These are phyloP conservation scores for Aspergillus sp. DNA, from an alignment of 2,329 filamentous ascomycete species.

Conservation along the genomic window DNA sequence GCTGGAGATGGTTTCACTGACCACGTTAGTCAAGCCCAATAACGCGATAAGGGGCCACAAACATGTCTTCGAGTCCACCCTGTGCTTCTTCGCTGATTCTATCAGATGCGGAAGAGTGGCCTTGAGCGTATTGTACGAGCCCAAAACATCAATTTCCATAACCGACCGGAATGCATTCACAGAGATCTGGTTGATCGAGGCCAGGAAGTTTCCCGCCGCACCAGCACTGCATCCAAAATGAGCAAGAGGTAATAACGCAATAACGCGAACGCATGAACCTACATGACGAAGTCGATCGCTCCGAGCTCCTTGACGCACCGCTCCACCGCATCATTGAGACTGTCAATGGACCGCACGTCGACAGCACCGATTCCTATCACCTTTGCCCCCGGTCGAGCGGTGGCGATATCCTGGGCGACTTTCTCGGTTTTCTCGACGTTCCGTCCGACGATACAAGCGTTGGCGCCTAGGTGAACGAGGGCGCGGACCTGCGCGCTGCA, in stretches of 20 bases:
- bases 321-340: slow-evolving; percentile 74
- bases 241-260: slow-evolving; percentile 16
- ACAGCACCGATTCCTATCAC: slow-evolving; percentile 81
- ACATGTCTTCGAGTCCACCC: slow-evolving; percentile 61
- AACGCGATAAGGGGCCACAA: slow-evolving; percentile 21
- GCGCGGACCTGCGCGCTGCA: slow-evolving; percentile 93
- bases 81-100: slow-evolving; percentile 69
- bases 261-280: slow-evolving; percentile 33
- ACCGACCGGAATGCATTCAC: slow-evolving; percentile 93
- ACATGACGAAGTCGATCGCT: slow-evolving; percentile 91
- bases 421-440: slow-evolving; percentile 85
- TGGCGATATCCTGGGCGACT: slow-evolving; percentile 80
- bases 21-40: neutral
- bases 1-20: slow-evolving; percentile 44
- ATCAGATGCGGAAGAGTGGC: slow-evolving; percentile 83
- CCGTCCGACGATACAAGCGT: slow-evolving; percentile 92
- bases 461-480: slow-evolving; percentile 85
- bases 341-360: slow-evolving; percentile 74
- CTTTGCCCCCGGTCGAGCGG: slow-evolving; percentile 75
- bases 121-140: slow-evolving; percentile 94
- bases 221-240: slow-evolving; percentile 66
- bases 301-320: slow-evolving; percentile 82
- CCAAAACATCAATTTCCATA: slow-evolving; percentile 93
- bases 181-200: slow-evolving; percentile 78
- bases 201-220: slow-evolving; percentile 93